Evolutionary conservation across 1,139 yeast species (phyloP), one percentile per base, ranked within the genome.

Genomic region (Magnusiomyces suaveolens): DNA sequence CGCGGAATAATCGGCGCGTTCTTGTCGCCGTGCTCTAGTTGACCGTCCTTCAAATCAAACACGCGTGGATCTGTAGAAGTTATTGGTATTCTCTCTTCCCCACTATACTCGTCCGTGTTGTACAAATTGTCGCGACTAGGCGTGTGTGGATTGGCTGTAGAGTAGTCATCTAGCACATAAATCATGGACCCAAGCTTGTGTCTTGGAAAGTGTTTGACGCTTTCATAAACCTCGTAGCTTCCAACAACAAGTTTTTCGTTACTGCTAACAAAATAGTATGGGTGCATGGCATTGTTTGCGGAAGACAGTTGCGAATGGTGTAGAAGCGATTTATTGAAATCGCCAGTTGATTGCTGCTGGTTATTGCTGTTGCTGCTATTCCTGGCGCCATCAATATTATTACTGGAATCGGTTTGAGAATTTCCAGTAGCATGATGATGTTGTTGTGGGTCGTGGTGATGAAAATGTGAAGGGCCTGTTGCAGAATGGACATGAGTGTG

Each of bases 111-210:
- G 36, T 12, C n/a, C n/a, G n/a, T n/a, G n/a, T n/a, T n/a, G n/a
- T n/a, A n/a, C 36, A 29, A 8, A 29, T 6, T 8, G 12, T 29
- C 36, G 36, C 12, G 36, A 29, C 6, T 29, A 8, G 36, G 36
- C 12, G 36, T 8, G 6, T 8, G 36, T 29, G 36, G 36, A n/a
- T n/a, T 12, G 36, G 36, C 36, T 8, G 36, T 8, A 29, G 12
- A 29, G 36, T 29, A 38, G 43, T 38, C 43, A 4, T 38, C 43
- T 4, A 38, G 43, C 16, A 38, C 20, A 65, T 87, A 87, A 0
- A 83, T 69, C 2, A 85, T 67, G 1, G 83, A 75, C 0, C 92
- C 92, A 39, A 87, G 69, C 55, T 76, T 76, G 46, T 69, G 74
- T 48, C 85, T 71, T 14, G 77, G 73, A 46, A 78, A 75, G 52